A percentile compares a stretch with the other conserved stretches of the same genome.
Conservation (phyloP, 495 filamentous ascomycete genomes). For the Lentithecium fluviatile region DNA sequence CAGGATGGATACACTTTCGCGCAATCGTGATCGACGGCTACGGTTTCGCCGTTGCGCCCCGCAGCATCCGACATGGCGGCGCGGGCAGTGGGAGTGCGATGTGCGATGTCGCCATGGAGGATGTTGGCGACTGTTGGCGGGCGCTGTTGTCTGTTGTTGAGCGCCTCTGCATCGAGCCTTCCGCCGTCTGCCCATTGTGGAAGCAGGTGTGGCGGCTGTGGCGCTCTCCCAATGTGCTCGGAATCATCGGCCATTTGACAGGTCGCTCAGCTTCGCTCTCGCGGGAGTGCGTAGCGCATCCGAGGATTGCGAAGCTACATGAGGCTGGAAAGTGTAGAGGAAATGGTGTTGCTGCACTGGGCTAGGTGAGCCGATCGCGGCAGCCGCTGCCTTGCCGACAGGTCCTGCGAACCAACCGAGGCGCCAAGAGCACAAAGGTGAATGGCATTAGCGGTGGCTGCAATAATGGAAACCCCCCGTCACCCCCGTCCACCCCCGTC, state of each 20-base stretch:
- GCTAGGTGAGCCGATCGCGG: slow-evolving; percentile 10
- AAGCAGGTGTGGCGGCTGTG: slow-evolving; percentile 1
- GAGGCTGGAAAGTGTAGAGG: not conserved
- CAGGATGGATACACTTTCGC: too few species aligned
- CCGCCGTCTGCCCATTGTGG: slow-evolving; percentile 4
- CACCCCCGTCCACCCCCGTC: too few species aligned
- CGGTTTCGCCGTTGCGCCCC: too few species aligned
- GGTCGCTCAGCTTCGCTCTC: slow-evolving; percentile 5
- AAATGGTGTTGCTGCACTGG: not conserved
- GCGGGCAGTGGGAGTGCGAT: too few species aligned
- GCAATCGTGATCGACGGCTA: too few species aligned
- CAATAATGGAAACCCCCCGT: too few species aligned
- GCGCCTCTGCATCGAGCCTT: too few species aligned
- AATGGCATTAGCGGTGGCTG: not conserved
- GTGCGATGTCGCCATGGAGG: too few species aligned
- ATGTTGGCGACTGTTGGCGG: not conserved
- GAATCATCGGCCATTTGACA: too few species aligned
- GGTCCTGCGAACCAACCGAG: not conserved
- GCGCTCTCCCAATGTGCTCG: not conserved
- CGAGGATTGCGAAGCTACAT: not conserved
- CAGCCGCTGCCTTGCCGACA: not conserved
- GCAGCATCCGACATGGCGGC: too few species aligned
- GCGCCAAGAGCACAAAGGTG: slow-evolving; percentile 2
- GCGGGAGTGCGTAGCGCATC: slow-evolving; percentile 3
- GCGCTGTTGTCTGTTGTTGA: too few species aligned